Evolutionary conservation across 1,139 yeast species (phyloP).

Genomic region (Pichia sp.): DNA sequence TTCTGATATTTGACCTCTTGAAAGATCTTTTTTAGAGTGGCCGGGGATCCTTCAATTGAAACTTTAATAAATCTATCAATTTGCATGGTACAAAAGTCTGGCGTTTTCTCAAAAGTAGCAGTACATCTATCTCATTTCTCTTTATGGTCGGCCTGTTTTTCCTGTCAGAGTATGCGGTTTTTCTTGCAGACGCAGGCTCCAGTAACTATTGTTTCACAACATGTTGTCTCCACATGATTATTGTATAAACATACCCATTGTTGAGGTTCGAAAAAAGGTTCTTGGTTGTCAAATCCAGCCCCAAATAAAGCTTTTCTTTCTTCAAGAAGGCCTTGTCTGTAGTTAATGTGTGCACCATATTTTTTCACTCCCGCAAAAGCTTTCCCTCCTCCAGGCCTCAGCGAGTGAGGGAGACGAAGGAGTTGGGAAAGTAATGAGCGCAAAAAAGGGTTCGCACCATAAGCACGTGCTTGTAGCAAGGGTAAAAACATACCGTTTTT

Average conservation of each 20-base stretch:
- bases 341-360: background rate
- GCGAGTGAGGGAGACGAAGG: background rate
- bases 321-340: background rate
- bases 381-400: background rate
- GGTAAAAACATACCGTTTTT: background rate
- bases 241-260: constrained; percentile 16
- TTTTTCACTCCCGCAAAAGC: background rate
- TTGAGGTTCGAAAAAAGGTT: constrained; percentile 15
- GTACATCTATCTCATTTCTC: too few species aligned
- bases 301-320: background rate
- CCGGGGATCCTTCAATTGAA: too few species aligned
- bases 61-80: too few species aligned
- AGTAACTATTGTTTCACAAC: background rate
- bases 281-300: constrained; percentile 4
- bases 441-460: background rate
- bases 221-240: background rate
- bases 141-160: too few species aligned
- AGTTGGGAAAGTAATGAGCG: background rate
- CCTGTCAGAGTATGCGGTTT: background rate
- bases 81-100: too few species aligned
- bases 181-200: background rate
- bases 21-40: too few species aligned
- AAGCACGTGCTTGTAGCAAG: background rate
- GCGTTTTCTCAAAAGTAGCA: too few species aligned
- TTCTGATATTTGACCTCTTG: too few species aligned